phyloP scores from a whole-genome alignment of 1,284 basidiomycete genomes.

The Porogramme epimiltina region DNA sequence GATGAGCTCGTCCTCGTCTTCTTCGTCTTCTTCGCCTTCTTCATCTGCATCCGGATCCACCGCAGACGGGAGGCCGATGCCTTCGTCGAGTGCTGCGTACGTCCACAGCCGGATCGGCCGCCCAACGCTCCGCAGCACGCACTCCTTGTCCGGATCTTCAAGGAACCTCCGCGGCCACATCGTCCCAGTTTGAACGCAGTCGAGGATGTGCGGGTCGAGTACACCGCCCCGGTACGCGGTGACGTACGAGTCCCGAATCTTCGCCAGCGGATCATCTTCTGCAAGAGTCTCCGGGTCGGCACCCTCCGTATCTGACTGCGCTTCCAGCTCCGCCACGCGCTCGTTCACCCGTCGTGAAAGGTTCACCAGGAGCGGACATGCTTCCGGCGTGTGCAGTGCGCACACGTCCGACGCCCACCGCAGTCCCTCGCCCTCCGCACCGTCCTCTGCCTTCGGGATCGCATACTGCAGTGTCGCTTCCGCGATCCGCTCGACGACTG shows the following conservation, averaged over 20 bases:
- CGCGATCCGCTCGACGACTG: slow-evolving; percentile 67
- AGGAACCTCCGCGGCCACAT: slow-evolving; percentile 74
- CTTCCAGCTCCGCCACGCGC: neutral
- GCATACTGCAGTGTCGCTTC: slow-evolving; percentile 77
- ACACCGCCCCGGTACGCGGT: slow-evolving; percentile 63
- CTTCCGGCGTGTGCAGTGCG: slow-evolving; percentile 54
- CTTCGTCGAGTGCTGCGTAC: slow-evolving; percentile 70
- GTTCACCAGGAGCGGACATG: slow-evolving; percentile 52
- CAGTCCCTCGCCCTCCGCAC: slow-evolving; percentile 22
- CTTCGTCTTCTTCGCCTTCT: slow-evolving; percentile 31
- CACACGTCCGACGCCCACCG: slow-evolving; percentile 56
- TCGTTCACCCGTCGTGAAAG: slow-evolving; percentile 43
- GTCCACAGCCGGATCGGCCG: slow-evolving; percentile 64
- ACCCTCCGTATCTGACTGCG: neutral
- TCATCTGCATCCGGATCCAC: slow-evolving; percentile 23
- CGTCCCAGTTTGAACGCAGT: slow-evolving; percentile 61
- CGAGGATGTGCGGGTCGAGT: slow-evolving; percentile 58
- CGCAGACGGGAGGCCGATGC: slow-evolving; percentile 53
- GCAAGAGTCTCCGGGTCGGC: slow-evolving; percentile 24
- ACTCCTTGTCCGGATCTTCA: slow-evolving; percentile 75
- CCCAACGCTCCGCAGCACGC: slow-evolving; percentile 59
- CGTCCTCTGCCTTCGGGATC: slow-evolving; percentile 51
- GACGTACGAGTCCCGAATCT: slow-evolving; percentile 52
- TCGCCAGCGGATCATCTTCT: slow-evolving; percentile 33
- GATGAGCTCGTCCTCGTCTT: slow-evolving; percentile 57